These are phyloP conservation scores for Agaricales sp. DNA, from an alignment of 1,284 basidiomycete genomes.

Conservation along the genomic window DNA sequence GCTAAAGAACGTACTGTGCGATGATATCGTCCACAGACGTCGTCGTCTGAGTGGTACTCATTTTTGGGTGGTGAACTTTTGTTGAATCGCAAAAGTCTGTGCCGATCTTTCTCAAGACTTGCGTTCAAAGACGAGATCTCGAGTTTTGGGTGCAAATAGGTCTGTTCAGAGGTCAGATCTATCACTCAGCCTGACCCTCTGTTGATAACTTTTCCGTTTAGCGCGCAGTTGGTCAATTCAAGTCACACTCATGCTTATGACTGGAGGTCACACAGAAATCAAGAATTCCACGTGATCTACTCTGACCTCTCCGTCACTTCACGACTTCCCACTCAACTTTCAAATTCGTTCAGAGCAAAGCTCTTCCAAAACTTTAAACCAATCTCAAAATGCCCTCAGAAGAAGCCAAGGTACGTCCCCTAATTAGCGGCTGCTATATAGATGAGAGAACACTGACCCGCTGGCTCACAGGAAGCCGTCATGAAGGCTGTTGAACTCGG, in stretches of 20 bases:
- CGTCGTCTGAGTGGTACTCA: conserved; percentile 2
- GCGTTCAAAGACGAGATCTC: too few relatives aligned
- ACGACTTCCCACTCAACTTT: conserved; percentile 1
- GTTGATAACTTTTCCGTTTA: too few relatives aligned
- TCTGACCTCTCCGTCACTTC: not conserved
- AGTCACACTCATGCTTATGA: too few relatives aligned
- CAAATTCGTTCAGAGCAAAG: too few relatives aligned
- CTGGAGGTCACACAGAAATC: too few relatives aligned
- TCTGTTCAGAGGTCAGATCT: too few relatives aligned
- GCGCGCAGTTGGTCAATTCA: too few relatives aligned
- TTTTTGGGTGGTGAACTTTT: conserved; percentile 8
- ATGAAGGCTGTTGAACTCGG: conserved; percentile 68
- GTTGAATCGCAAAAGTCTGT: conserved; percentile 2
- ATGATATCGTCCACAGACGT: not conserved
- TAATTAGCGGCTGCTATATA: conserved; percentile 2
- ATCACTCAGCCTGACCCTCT: too few relatives aligned
- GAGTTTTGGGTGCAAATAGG: too few relatives aligned
- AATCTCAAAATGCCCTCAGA: conserved; percentile 73
- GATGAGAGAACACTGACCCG: too few relatives aligned
- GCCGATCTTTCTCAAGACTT: too few relatives aligned
- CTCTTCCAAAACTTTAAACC: too few relatives aligned
- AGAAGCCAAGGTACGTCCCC: conserved; percentile 63
- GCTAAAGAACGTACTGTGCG: conserved; percentile 1
- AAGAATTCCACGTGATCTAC: not conserved
- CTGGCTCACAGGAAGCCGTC: conserved; percentile 56